Evolutionary conservation across 2,329 filamentous ascomycete genomes (phyloP).

Genomic region (Nannizziopsis arthrosporioides): DNA sequence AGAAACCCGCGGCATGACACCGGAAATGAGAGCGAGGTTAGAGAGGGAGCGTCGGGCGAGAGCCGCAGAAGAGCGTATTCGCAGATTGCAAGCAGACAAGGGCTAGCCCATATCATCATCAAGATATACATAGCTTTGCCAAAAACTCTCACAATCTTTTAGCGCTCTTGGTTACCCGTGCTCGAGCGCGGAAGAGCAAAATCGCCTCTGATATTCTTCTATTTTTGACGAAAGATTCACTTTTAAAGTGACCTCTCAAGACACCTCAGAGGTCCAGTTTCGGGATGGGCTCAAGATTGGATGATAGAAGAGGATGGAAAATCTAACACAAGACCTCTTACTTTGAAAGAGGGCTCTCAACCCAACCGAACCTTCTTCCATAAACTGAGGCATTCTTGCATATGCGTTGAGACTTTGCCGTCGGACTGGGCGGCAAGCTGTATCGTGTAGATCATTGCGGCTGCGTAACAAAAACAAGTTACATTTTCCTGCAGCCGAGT

Average conservation of each 20-base stretch:
- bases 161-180: background rate
- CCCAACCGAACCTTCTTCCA: slow-evolving; percentile 25
- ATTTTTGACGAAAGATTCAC: too few relatives aligned
- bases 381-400: slow-evolving; percentile 22
- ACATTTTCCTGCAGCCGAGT: slow-evolving; percentile 17
- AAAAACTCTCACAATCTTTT: background rate
- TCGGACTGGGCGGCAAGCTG: slow-evolving; percentile 14
- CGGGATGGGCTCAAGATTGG: too few relatives aligned
- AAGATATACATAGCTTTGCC: too few relatives aligned
- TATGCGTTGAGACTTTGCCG: slow-evolving; percentile 19
- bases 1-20: slow-evolving; percentile 70
- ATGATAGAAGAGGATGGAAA: too few relatives aligned
- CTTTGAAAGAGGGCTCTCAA: slow-evolving; percentile 4
- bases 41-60: slow-evolving; percentile 83
- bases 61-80: slow-evolving; percentile 80
- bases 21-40: slow-evolving; percentile 71
- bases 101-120: background rate
- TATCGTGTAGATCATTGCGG: slow-evolving; percentile 19
- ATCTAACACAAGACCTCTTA: slow-evolving; percentile 3
- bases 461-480: slow-evolving; percentile 21
- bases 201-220: too few relatives aligned
- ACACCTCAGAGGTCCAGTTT: background rate
- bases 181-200: too few relatives aligned
- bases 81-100: slow-evolving; percentile 44
- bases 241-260: too few relatives aligned